A percentile compares a stretch with the other conserved stretches of the same genome.
Evolutionary conservation across 306 rosid genomes (phyloP).

Genomic region (Fragaria vesca): DNA sequence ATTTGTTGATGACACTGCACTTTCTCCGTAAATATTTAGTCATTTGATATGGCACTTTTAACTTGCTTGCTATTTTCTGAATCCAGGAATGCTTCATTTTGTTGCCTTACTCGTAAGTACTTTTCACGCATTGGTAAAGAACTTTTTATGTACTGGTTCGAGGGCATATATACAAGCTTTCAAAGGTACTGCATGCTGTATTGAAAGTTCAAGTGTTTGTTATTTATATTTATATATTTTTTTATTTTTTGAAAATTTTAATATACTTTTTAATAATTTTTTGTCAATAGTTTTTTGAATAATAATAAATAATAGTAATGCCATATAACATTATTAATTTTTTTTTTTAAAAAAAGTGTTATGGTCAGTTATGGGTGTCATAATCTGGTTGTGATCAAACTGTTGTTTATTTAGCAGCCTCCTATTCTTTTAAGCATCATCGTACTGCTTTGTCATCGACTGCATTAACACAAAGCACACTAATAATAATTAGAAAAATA

Average conservation of each 20-base stretch:
- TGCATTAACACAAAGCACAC: not conserved
- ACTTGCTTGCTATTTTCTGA: not conserved
- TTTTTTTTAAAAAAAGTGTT: not conserved
- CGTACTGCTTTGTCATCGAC: not conserved
- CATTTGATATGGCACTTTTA: not conserved
- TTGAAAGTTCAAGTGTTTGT: not conserved
- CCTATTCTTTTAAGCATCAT: not conserved
- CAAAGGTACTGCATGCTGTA: constrained; percentile 54
- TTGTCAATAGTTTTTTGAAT: too few species aligned
- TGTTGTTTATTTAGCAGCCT: not conserved
- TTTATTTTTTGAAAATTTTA: too few species aligned
- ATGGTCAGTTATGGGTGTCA: constrained; percentile 8
- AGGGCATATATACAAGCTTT: constrained; percentile 67
- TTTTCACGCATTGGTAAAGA: constrained; percentile 52
- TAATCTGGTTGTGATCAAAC: constrained; percentile 1
- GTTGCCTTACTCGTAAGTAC: constrained; percentile 64
- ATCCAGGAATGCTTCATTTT: constrained; percentile 75
- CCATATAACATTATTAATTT: too few species aligned
- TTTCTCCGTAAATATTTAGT: not conserved
- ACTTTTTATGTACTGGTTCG: constrained; percentile 75
- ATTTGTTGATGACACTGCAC: not conserved
- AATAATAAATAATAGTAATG: not conserved
- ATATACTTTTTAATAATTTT: too few species aligned
- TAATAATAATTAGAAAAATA: not conserved
- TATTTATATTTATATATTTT: not conserved